Evolutionary conservation across 1,284 basidiomycete genomes (phyloP).

Genomic region (Psilocybe mexicana): DNA sequence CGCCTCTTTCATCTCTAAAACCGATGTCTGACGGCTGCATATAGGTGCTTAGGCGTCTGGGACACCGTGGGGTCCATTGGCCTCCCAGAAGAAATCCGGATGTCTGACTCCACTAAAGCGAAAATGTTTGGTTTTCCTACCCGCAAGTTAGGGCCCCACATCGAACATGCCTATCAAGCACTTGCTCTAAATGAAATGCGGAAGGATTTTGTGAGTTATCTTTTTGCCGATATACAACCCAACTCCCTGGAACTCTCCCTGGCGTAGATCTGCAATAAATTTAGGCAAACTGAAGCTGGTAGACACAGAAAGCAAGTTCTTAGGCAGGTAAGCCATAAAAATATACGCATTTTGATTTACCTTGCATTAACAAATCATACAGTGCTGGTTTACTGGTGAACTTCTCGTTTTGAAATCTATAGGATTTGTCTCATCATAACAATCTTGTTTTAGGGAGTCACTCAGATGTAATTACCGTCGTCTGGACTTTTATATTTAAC

Average conservation of each 20-base stretch:
- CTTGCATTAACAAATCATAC: background rate
- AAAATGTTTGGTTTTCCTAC: constrained; percentile 67
- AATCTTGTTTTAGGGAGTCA: constrained; percentile 45
- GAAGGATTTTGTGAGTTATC: constrained; percentile 58
- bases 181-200: constrained; percentile 66
- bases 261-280: constrained; percentile 58
- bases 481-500: background rate
- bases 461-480: constrained; percentile 48
- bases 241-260: background rate
- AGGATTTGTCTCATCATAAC: background rate
- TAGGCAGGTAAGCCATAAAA: constrained; percentile 48
- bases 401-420: constrained; percentile 3
- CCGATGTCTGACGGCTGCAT: background rate
- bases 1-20: background rate
- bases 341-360: background rate
- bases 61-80: constrained; percentile 73
- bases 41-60: constrained; percentile 69
- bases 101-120: constrained; percentile 36
- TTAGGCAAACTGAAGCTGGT: constrained; percentile 57
- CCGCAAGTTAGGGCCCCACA: constrained; percentile 56
- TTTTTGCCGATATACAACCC: background rate
- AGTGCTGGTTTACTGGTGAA: constrained; percentile 72
- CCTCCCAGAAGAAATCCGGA: constrained; percentile 61
- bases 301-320: constrained; percentile 56
- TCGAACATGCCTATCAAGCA: constrained; percentile 65